Percentiles rank a stretch among this genome's conserved stretches.
These are phyloP conservation scores for Viola odorata DNA, from an alignment of 345 rosid genomes.

Conservation along the genomic window DNA sequence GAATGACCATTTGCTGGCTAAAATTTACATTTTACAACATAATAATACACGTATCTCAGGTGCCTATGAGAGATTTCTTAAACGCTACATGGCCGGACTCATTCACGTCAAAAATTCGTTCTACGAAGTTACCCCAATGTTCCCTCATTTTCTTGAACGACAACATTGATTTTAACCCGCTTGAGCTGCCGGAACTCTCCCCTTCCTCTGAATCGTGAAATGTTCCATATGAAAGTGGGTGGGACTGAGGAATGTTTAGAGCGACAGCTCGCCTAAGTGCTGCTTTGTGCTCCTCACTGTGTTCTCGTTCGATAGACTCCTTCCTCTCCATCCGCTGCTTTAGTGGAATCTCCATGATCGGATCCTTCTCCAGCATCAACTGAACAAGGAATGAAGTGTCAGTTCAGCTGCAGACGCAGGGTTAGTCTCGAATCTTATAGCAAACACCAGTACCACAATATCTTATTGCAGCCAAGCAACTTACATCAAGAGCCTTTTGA, in stretches of 20 bases:
- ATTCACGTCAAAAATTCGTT: slow-evolving; percentile 43
- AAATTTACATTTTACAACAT: neutral
- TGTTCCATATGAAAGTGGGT: slow-evolving; percentile 67
- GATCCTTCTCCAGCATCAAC: slow-evolving; percentile 80
- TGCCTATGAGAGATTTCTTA: slow-evolving; percentile 23
- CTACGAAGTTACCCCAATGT: slow-evolving; percentile 54
- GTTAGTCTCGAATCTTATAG: neutral
- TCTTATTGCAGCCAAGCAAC: slow-evolving; percentile 13
- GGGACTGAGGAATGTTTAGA: slow-evolving; percentile 60
- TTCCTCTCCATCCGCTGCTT: slow-evolving; percentile 79
- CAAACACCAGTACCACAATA: neutral
- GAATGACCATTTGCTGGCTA: slow-evolving; percentile 18
- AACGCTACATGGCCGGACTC: slow-evolving; percentile 48
- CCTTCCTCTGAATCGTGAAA: slow-evolving; percentile 53
- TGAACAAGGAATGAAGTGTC: slow-evolving; percentile 10
- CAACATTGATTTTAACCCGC: slow-evolving; percentile 20
- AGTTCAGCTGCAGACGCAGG: slow-evolving; percentile 2
- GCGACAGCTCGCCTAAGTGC: slow-evolving; percentile 70
- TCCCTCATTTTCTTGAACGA: slow-evolving; percentile 39
- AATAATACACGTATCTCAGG: neutral
- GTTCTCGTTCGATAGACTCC: slow-evolving; percentile 62
- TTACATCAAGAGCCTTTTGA: slow-evolving; percentile 72
- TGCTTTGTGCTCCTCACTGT: slow-evolving; percentile 69
- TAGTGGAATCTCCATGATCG: slow-evolving; percentile 59
- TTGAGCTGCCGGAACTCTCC: slow-evolving; percentile 47